phyloP scores from a whole-genome alignment of 177 flowering plant genomes.

The Telopea speciosissima region DNA sequence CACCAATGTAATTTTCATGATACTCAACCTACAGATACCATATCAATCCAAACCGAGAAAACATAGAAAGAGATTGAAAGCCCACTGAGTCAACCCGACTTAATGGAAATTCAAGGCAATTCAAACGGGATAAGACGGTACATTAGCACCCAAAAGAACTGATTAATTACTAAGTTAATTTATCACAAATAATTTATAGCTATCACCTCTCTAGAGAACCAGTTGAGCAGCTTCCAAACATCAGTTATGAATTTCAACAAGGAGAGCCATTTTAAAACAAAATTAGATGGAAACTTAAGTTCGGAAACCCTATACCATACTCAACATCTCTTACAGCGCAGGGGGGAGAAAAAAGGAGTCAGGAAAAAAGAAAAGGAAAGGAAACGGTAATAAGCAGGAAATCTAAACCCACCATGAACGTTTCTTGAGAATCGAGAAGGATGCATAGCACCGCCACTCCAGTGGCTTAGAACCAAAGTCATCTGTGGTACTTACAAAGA shows the following conservation, averaged over 20 bases:
- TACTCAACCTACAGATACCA: not conserved
- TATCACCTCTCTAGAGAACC: not conserved
- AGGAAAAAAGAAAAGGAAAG: too few relatives aligned
- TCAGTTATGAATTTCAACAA: not conserved
- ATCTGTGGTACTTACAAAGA: not conserved
- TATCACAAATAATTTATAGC: not conserved
- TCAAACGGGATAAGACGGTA: not conserved
- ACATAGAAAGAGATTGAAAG: not conserved
- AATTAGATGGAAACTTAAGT: not conserved
- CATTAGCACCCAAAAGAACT: not conserved
- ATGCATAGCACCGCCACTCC: not conserved
- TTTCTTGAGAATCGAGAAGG: constrained; percentile 16
- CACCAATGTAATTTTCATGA: not conserved
- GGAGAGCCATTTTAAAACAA: not conserved
- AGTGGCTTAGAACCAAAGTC: not conserved
- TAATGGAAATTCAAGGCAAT: not conserved
- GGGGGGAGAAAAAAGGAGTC: not conserved
- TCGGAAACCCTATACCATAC: not conserved
- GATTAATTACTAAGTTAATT: not conserved
- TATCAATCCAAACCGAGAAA: not conserved
- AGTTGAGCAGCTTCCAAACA: not conserved
- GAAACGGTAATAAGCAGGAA: not conserved
- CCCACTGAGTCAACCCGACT: too few relatives aligned
- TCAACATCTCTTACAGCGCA: too few relatives aligned
- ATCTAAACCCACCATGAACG: not conserved